These are phyloP conservation scores for Dictyostelium capitatum DNA, from an alignment of 78 protist genomes.

Conservation along the genomic window DNA sequence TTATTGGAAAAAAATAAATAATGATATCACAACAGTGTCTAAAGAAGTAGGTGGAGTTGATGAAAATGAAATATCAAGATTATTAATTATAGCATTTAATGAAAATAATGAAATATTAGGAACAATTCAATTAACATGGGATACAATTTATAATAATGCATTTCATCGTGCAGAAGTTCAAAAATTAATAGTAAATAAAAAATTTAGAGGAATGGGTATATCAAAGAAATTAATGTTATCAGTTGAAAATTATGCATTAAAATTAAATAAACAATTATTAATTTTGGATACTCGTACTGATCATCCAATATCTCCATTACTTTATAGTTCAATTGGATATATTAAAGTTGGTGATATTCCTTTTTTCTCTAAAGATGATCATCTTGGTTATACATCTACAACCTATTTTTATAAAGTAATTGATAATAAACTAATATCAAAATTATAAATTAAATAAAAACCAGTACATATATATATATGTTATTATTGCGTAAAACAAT, in stretches of 20 bases:
- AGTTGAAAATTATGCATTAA: neutral
- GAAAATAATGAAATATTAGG: neutral
- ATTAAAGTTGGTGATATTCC: neutral
- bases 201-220: conserved; percentile 1
- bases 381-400: neutral
- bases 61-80: neutral
- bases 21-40: neutral
- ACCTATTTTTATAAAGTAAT: neutral
- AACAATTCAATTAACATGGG: conserved; percentile 12
- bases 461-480: too few species aligned
- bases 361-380: neutral
- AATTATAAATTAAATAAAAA: too few species aligned
- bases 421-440: neutral
- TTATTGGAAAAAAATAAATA: conserved; percentile 4
- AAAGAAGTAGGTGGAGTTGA: too few species aligned
- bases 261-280: neutral
- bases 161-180: conserved; percentile 13
- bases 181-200: neutral
- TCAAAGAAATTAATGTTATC: neutral
- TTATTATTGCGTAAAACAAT: too few species aligned
- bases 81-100: neutral
- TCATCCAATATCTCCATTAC: neutral
- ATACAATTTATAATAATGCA: neutral
- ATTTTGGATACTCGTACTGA: neutral
- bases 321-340: neutral